A percentile compares a stretch with the other conserved stretches of the same genome.
Evolutionary conservation across 805 yeast genomes (phyloP).

Genomic region (Myxozyma neotropica): DNA sequence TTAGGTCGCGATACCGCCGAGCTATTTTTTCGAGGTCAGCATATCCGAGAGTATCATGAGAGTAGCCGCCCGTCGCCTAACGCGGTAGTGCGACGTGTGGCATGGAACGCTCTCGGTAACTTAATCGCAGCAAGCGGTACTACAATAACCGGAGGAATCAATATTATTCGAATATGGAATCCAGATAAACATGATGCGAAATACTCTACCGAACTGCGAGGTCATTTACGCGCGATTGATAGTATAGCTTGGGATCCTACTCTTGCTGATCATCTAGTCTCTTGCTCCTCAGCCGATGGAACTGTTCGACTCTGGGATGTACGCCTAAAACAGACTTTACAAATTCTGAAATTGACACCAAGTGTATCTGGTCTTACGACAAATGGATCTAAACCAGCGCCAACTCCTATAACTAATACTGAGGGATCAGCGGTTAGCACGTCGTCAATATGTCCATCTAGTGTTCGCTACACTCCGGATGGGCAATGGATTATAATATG

Average conservation of each 20-base stretch:
- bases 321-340: constrained; percentile 39
- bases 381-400: not conserved
- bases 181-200: constrained; percentile 44
- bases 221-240: constrained; percentile 49
- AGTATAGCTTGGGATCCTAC: constrained; percentile 55
- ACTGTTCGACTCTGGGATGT: constrained; percentile 53
- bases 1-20: constrained; percentile 17
- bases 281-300: constrained; percentile 52
- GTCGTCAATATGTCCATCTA: not conserved
- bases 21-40: constrained; percentile 8
- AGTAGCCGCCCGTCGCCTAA: not conserved
- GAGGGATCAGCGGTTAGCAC: constrained; percentile 29
- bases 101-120: constrained; percentile 32
- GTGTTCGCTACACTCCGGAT: constrained; percentile 19
- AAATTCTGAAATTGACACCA: not conserved
- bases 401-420: constrained; percentile 25
- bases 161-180: constrained; percentile 42
- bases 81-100: constrained; percentile 10
- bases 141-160: not conserved
- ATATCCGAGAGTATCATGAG: constrained; percentile 15
- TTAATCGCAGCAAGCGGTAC: constrained; percentile 25
- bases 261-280: constrained; percentile 50
- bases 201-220: constrained; percentile 44
- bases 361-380: not conserved
- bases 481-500: constrained; percentile 14